Conservation (phyloP, 495 filamentous ascomycete species). For the Penicillium parvum region DNA sequence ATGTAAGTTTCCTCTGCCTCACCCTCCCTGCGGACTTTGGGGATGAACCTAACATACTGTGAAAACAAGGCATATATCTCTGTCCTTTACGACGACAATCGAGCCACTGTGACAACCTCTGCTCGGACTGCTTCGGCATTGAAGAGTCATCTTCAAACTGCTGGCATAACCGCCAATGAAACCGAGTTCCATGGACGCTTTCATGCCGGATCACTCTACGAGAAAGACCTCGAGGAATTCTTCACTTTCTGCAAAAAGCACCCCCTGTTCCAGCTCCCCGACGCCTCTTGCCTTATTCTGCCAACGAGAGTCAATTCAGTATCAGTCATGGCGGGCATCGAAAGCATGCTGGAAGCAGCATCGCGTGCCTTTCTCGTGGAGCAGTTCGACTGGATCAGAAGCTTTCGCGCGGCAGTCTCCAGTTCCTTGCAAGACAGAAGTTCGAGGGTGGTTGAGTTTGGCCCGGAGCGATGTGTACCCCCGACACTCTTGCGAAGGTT, state of each 20-base stretch:
- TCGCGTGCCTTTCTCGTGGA: constrained; percentile 39
- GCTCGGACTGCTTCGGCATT: constrained; percentile 18
- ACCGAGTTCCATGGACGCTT: neutral
- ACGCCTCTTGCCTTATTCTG: constrained; percentile 27
- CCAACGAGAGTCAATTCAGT: constrained; percentile 10
- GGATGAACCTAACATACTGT: neutral
- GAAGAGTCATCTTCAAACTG: constrained; percentile 26
- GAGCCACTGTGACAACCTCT: constrained; percentile 30
- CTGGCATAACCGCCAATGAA: constrained; percentile 32
- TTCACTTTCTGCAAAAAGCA: neutral
- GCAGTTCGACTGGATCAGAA: constrained; percentile 40
- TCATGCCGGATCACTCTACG: neutral
- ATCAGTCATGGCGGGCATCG: neutral
- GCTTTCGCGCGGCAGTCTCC: constrained; percentile 12
- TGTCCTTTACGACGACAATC: constrained; percentile 37
- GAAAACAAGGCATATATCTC: constrained; percentile 39
- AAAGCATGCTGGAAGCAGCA: constrained; percentile 28
- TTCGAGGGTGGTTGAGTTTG: constrained; percentile 44
- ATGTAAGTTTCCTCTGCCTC: constrained; percentile 11
- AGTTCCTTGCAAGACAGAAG: constrained; percentile 13
- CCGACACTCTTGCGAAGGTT: constrained; percentile 26
- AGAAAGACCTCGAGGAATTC: neutral
- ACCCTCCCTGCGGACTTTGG: no score
- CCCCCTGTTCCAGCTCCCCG: constrained; percentile 27
- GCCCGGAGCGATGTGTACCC: constrained; percentile 39